Base-by-base conservation (phyloP, 2,329 filamentous ascomycete genomes). In the Delphinella strobiligena region DNA sequence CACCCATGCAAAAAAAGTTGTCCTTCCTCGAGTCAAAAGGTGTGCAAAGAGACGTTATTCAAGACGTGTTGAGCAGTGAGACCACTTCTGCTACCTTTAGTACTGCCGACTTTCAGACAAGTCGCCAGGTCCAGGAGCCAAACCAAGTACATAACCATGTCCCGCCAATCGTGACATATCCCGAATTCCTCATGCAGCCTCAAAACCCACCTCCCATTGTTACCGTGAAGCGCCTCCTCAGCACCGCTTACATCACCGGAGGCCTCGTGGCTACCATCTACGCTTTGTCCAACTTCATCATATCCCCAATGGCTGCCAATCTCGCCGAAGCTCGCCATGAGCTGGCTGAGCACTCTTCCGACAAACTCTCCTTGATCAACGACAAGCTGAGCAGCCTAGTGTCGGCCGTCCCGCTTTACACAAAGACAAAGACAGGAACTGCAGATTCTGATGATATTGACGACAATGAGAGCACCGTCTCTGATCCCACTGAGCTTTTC, bases 1-100 rank as follows among this genome's bases (percentile, higher is more conserved):
- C 80, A 24, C 68, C 80, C 0, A 68, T 70, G 33, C 80, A 84
- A 41, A 79, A 77, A 60, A 93, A 93, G 63, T 66, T 73, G 15
- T 72, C 74, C 5, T 94, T 94, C 50, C 64, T 95, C 1, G 71
- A 78, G 52, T 75, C 74, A 37, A 95, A 95, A 58, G 84, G 84
- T 3, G 22, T 27, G 7, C 22, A 7, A 27, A 12, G 7, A 7
- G 22, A 27, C 22, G 12, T 27, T 27, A 27, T 27, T 27, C 7
- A 7, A 27, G 7, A 27, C 7, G 7, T 27, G 7, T 12, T 27
- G 22, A 7, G 7, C 12, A 12, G 12, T 27, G 22, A 27, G 7
- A 7, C 22, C 22, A 12, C 7, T 7, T 27, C 22, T 27, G 7
- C 36, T 4, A 9, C 42, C 19, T 50, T 55, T 38, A 37, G 41